Conservation (phyloP, 2,329 filamentous ascomycete genomes). For the Zymoseptoria crescenta region DNA sequence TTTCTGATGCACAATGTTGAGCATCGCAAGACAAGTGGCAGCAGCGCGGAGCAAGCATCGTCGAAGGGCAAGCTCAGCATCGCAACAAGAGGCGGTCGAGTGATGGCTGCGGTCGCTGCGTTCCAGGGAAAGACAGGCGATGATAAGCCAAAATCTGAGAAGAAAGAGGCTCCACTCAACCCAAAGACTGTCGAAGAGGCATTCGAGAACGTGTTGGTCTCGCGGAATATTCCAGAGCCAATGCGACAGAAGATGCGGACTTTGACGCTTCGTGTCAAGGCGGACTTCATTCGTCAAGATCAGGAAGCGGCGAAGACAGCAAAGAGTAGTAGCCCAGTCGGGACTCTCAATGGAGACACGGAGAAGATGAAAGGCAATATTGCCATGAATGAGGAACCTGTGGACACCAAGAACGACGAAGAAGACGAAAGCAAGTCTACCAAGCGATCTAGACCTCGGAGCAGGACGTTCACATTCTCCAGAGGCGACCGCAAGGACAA, state of each 20-base stretch:
- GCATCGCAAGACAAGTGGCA: constrained; percentile 31
- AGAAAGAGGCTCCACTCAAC: constrained; percentile 42
- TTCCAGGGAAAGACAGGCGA: constrained; percentile 48
- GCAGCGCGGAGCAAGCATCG: constrained; percentile 26
- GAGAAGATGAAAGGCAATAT: constrained; percentile 31
- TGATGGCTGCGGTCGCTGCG: constrained; percentile 57
- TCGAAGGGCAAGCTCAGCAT: constrained; percentile 26
- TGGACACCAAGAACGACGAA: constrained; percentile 10
- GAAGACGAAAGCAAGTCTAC: constrained; percentile 28
- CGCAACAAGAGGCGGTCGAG: constrained; percentile 45
- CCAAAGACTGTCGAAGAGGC: constrained; percentile 52
- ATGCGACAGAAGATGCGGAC: constrained; percentile 93
- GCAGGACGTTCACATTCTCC: constrained; percentile 71
- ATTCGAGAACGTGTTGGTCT: constrained; percentile 60
- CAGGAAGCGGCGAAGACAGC: constrained; percentile 47
- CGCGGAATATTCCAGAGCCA: constrained; percentile 86
- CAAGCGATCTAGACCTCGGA: constrained; percentile 50
- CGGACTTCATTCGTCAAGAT: constrained; percentile 88
- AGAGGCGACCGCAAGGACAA: constrained; percentile 47
- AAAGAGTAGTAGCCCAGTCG: constrained; percentile 50
- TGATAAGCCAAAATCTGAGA: constrained; percentile 23
- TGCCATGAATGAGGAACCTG: constrained; percentile 17
- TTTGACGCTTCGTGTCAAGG: constrained; percentile 81
- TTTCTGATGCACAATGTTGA: constrained; percentile 20
- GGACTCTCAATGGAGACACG: constrained; percentile 40